These are phyloP conservation scores for Eucalyptus pauciflora DNA, from an alignment of 345 rosid species.

Conservation along the genomic window DNA sequence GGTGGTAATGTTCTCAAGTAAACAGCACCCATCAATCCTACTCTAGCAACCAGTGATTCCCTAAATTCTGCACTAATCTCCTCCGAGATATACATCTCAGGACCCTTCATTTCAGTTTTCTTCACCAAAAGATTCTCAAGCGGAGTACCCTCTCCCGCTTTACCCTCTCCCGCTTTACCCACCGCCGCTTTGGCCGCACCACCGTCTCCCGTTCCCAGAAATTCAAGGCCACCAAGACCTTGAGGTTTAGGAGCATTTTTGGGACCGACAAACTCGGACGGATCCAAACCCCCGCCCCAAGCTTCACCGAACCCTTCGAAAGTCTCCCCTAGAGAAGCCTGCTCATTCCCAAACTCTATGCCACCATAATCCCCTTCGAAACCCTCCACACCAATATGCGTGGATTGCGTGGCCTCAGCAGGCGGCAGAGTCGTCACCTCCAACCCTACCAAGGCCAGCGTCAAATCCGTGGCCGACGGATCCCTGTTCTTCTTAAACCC, in stretches of 20 bases:
- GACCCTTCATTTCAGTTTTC: constrained; percentile 87
- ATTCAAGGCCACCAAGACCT: constrained; percentile 94
- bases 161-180: constrained; percentile 23
- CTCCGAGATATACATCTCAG: constrained; percentile 86
- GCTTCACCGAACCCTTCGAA: constrained; percentile 87
- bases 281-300: constrained; percentile 98
- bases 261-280: constrained; percentile 81
- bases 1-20: constrained; percentile 78
- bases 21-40: constrained; percentile 89
- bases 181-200: constrained; percentile 16
- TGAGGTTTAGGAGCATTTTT: constrained; percentile 63
- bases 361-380: constrained; percentile 98
- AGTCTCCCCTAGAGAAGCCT: constrained; percentile 84
- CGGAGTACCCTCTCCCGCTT: constrained; percentile 32
- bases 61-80: constrained; percentile 90
- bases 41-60: constrained; percentile 87
- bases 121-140: constrained; percentile 67
- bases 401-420: constrained; percentile 95
- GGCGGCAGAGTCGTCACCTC: constrained; percentile 94
- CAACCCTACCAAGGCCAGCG: constrained; percentile 77
- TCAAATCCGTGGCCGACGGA: constrained; percentile 55
- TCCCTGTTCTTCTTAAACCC: constrained; percentile 87
- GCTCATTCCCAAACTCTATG: constrained; percentile 81
- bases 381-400: constrained; percentile 84
- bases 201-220: constrained; percentile 64